A percentile compares a stretch with the other conserved stretches of the same genome.
phyloP scores from a whole-genome alignment of 163 green algal species.

The Trebouxia gelatinosa region DNA sequence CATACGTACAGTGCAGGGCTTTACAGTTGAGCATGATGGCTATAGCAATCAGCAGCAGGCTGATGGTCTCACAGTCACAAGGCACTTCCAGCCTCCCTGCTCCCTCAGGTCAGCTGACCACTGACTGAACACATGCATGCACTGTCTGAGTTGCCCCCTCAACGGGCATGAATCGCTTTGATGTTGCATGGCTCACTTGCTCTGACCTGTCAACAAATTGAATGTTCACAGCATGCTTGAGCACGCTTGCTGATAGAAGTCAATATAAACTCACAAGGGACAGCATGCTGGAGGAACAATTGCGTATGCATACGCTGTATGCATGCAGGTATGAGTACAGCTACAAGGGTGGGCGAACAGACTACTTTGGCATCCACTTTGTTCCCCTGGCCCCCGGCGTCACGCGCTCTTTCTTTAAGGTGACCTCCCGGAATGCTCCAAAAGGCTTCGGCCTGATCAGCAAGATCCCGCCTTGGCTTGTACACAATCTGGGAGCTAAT shows the following conservation, averaged over 20 bases:
- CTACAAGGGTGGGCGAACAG: constrained; percentile 4
- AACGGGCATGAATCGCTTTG: too few species aligned
- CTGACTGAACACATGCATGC: background rate
- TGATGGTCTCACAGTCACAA: background rate
- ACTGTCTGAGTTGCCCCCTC: too few species aligned
- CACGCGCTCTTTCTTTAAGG: background rate
- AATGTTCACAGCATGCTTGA: too few species aligned
- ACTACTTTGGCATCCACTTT: constrained; percentile 4
- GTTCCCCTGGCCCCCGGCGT: constrained; percentile 5
- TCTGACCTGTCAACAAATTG: too few species aligned
- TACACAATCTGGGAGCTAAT: constrained; percentile 9
- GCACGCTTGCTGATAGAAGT: too few species aligned
- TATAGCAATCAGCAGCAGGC: constrained; percentile 22
- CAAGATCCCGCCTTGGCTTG: constrained; percentile 37
- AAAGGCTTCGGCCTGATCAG: background rate
- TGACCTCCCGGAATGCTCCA: background rate
- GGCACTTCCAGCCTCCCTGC: constrained; percentile 22
- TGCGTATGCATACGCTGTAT: background rate
- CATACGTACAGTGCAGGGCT: constrained; percentile 29
- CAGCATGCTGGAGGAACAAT: too few species aligned
- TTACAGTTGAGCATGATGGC: constrained; percentile 27
- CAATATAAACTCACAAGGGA: too few species aligned
- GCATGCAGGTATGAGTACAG: constrained; percentile 8
- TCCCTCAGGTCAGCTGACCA: constrained; percentile 7
- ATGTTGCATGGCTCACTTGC: too few species aligned